A percentile compares a stretch with the other conserved stretches of the same genome.
These are phyloP conservation scores for Westerdykella sp. DNA, from an alignment of 2,329 filamentous ascomycete species.

Conservation along the genomic window DNA sequence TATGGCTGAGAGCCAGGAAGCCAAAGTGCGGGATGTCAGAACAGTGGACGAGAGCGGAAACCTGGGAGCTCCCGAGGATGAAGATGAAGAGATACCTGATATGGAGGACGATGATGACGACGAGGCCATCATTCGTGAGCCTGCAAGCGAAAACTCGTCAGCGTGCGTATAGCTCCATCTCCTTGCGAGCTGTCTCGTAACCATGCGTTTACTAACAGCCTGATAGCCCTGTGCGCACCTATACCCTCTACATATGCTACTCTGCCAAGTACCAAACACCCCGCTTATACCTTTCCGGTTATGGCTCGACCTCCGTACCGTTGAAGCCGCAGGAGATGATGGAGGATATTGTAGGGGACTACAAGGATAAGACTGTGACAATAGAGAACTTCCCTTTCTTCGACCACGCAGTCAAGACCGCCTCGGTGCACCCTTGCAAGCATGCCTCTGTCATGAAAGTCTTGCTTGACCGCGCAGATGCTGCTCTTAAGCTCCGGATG, in stretches of 20 bases:
- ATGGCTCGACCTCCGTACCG: slow-evolving; percentile 70
- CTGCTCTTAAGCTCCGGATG: slow-evolving; percentile 79
- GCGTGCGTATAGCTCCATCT: slow-evolving; percentile 43
- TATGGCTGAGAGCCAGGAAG: slow-evolving; percentile 65
- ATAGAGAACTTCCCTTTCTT: slow-evolving; percentile 97
- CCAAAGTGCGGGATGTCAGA: slow-evolving; percentile 71
- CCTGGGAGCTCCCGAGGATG: slow-evolving; percentile 65
- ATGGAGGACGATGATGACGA: slow-evolving; percentile 97
- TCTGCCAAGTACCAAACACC: slow-evolving; percentile 94
- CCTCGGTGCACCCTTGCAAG: slow-evolving; percentile 92
- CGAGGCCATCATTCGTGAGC: slow-evolving; percentile 78
- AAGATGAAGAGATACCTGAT: slow-evolving; percentile 81
- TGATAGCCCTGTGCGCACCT: slow-evolving; percentile 74
- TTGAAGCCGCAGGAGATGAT: slow-evolving; percentile 83
- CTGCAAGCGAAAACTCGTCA: slow-evolving; percentile 46
- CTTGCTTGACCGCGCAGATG: slow-evolving; percentile 88
- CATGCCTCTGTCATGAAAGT: slow-evolving; percentile 98
- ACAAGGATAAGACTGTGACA: slow-evolving; percentile 97
- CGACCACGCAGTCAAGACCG: slow-evolving; percentile 87
- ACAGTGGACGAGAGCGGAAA: slow-evolving; percentile 88
- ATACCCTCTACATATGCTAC: slow-evolving; percentile 98
- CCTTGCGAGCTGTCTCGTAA: not conserved
- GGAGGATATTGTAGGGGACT: slow-evolving; percentile 93
- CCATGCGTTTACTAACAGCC: slow-evolving; percentile 10
- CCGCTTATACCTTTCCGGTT: slow-evolving; percentile 89